Evolutionary conservation across 495 filamentous ascomycete genomes (phyloP).

Genomic region (Daldinia decipiens): DNA sequence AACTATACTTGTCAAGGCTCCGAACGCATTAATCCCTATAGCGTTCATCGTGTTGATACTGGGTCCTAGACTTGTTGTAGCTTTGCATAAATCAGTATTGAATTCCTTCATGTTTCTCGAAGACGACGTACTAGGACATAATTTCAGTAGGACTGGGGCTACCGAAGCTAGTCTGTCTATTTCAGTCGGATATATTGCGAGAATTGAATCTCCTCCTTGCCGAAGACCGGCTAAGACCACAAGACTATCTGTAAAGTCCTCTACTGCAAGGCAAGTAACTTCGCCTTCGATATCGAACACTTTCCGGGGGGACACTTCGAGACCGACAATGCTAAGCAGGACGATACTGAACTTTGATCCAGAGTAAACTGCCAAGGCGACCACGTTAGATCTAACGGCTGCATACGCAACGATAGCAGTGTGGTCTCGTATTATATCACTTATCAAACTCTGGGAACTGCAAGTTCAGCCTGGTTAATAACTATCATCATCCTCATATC

Average conservation of each 20-base stretch:
- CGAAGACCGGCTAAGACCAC: slow-evolving; percentile 50
- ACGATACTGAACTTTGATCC: slow-evolving; percentile 48
- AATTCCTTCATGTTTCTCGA: background rate
- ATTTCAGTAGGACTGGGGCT: slow-evolving; percentile 18
- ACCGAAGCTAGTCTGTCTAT: background rate
- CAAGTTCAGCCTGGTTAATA: slow-evolving; percentile 11
- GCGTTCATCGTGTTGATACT: background rate
- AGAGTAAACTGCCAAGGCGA: slow-evolving; percentile 52
- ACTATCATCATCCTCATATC: slow-evolving; percentile 18
- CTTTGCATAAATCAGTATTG: slow-evolving; percentile 6
- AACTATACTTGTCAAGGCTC: slow-evolving; percentile 53
- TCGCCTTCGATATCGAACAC: slow-evolving; percentile 51
- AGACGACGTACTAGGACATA: slow-evolving; percentile 25
- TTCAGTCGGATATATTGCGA: slow-evolving; percentile 44
- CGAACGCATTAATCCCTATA: slow-evolving; percentile 16
- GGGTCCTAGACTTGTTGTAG: background rate
- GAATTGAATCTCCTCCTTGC: slow-evolving; percentile 36
- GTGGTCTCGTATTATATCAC: slow-evolving; percentile 40
- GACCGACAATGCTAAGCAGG: slow-evolving; percentile 43
- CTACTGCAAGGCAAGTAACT: slow-evolving; percentile 53
- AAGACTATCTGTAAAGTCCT: slow-evolving; percentile 18
- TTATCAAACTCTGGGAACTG: slow-evolving; percentile 45
- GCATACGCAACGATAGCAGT: slow-evolving; percentile 49
- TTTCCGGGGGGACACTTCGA: slow-evolving; percentile 33
- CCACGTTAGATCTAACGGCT: slow-evolving; percentile 40